A percentile compares a stretch with the other conserved stretches of the same genome.
phyloP scores from a whole-genome alignment of 2,329 filamentous ascomycete genomes.

The Beauveria medogensis region DNA sequence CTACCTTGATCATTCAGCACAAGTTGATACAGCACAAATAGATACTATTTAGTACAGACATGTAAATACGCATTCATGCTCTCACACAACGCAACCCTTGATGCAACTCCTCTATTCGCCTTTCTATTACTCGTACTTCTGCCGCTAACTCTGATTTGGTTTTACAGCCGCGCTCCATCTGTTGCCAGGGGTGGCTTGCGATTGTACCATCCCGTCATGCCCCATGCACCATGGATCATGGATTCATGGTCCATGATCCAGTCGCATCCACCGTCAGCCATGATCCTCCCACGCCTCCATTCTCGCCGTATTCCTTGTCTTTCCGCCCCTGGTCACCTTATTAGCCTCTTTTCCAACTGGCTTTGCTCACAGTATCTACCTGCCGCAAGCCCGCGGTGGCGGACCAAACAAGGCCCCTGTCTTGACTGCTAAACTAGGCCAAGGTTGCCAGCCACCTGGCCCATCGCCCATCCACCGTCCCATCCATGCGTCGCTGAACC shows the following conservation, averaged over 20 bases:
- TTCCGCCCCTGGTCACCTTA: background rate
- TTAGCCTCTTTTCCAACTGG: background rate
- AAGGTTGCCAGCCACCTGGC: background rate
- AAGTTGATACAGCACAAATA: too few relatives aligned
- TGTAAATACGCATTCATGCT: too few relatives aligned
- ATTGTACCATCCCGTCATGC: background rate
- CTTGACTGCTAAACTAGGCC: background rate
- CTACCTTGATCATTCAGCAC: too few relatives aligned
- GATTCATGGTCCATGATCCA: background rate
- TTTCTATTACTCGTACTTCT: too few relatives aligned
- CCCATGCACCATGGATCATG: background rate
- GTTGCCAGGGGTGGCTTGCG: conserved; percentile 5
- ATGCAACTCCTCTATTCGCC: too few relatives aligned
- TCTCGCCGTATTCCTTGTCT: background rate
- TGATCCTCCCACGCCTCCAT: background rate
- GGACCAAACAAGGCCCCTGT: background rate
- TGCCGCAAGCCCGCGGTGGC: background rate
- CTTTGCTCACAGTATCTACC: background rate
- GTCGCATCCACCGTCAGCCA: background rate
- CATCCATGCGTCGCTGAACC: conserved; percentile 8
- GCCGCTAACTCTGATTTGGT: too few relatives aligned
- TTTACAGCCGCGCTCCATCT: too few relatives aligned
- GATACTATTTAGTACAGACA: too few relatives aligned
- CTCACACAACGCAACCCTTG: too few relatives aligned
- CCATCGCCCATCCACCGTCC: background rate